Evolutionary conservation across 2,329 filamentous ascomycete genomes (phyloP), one percentile per base, ranked within the genome.

Genomic region (Periconia sp.): DNA sequence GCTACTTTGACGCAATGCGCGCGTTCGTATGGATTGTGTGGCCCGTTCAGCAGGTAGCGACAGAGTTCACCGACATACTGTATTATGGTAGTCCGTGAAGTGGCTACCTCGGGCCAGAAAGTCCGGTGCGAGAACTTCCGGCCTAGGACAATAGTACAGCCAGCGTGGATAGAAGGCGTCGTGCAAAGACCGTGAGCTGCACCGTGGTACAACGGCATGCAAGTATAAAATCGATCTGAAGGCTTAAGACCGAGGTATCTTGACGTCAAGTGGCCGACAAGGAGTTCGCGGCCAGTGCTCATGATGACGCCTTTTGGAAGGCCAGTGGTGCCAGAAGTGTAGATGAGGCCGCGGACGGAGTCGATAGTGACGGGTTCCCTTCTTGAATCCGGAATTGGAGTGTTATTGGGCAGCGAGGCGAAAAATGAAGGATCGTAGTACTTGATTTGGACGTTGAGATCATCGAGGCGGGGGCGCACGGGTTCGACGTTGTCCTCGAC

Each of bases 401-500:
- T 60, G 4, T 28, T 40, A 12, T 65, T 47, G 1, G 47, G 37
- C 3, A 68, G 46, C 5, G 53, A 57, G 10, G 50, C 50, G 13
- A 67, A 50, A 32, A 58, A 61, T 1, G 47, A 35, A 7, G 65
- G 54, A 16, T 58, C 44, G 47, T 66, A 69, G 45, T 67, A 68
- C 4, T 56, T 46, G 22, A 68, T 63, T 21, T 50, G 53, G 12
- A 67, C 41, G 21, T 49, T 49, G 1, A 53, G 34, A 3, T 53
- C 43, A 24, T 62, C 51, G 4, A 68, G 43, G 17, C 63, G 54
- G 12, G 48, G 23, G 15, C 55, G 50, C 31, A 57, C 55, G 19
- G 61, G 56, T 36, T 66, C 59, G 19, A 70, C 57, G 13, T 68
- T 86, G 75, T 2, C 72, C 71, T 2, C 81, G 78, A 51, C 79